Evolutionary conservation across 495 filamentous ascomycete genomes (phyloP).

Genomic region (Halenospora varia): DNA sequence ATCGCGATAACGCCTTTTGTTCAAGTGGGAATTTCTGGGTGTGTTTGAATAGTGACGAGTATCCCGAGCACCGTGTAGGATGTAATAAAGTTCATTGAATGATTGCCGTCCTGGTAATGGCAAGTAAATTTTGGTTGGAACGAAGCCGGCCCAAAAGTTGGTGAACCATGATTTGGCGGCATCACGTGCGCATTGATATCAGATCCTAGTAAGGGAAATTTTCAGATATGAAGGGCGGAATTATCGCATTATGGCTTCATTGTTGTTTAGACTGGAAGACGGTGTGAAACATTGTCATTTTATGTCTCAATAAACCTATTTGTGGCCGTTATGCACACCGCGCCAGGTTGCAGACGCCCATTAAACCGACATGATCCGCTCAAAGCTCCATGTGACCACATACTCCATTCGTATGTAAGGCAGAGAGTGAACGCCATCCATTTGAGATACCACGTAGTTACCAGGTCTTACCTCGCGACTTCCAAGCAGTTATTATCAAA

Average conservation of each 20-base stretch:
- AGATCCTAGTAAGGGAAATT: conserved; percentile 1
- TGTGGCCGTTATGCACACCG: conserved; percentile 8
- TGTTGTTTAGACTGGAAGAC: neutral
- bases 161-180: neutral
- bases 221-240: neutral
- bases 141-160: neutral
- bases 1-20: neutral
- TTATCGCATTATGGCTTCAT: neutral
- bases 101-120: neutral
- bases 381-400: neutral
- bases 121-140: neutral
- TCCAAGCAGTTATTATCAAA: neutral
- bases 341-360: conserved; percentile 11
- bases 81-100: conserved; percentile 7
- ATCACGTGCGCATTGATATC: conserved; percentile 4
- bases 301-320: conserved; percentile 8
- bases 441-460: neutral
- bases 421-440: neutral
- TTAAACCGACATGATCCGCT: neutral
- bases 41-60: neutral
- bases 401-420: conserved; percentile 12
- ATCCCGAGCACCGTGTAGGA: conserved; percentile 10
- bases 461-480: neutral
- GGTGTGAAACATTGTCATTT: neutral
- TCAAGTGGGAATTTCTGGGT: neutral